phyloP scores from a whole-genome alignment of 31 red algal genomes.

The Porphyra umbilicalis region DNA sequence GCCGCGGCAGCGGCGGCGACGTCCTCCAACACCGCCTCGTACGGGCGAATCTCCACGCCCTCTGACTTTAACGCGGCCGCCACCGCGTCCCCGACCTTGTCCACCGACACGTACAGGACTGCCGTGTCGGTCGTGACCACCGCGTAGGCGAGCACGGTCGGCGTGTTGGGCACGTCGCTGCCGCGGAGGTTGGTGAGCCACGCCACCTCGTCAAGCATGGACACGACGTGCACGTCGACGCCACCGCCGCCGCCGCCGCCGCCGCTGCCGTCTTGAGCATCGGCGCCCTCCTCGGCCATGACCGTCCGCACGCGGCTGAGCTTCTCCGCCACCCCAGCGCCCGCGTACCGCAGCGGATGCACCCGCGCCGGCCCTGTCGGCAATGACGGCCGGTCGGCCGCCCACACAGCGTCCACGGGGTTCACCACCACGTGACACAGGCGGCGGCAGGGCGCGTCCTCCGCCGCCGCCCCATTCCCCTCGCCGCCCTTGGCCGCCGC shows the following conservation, averaged over 20 bases:
- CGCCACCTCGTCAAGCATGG: conserved; percentile 75
- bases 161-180: conserved; percentile 74
- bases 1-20: conserved; percentile 7
- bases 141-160: conserved; percentile 61
- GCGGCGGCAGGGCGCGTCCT: conserved; percentile 22
- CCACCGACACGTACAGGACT: conserved; percentile 34
- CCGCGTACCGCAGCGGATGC: conserved; percentile 52
- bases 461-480: conserved; percentile 52
- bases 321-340: conserved; percentile 46
- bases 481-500: not conserved
- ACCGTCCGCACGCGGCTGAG: conserved; percentile 25
- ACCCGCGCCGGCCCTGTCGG: conserved; percentile 31
- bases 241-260: not conserved
- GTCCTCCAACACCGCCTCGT: conserved; percentile 41
- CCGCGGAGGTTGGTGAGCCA: conserved; percentile 93
- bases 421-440: conserved; percentile 32
- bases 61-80: conserved; percentile 6
- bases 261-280: no score
- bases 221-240: conserved; percentile 32
- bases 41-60: conserved; percentile 32
- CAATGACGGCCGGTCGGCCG: conserved; percentile 21
- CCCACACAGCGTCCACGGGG: conserved; percentile 71
- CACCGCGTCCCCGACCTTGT: conserved; percentile 20
- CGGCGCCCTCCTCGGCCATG: conserved; percentile 22
- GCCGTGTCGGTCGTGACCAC: conserved; percentile 29